Conservation (phyloP, 2,329 filamentous ascomycete genomes). For the Fusarium pseudocircinatum region DNA sequence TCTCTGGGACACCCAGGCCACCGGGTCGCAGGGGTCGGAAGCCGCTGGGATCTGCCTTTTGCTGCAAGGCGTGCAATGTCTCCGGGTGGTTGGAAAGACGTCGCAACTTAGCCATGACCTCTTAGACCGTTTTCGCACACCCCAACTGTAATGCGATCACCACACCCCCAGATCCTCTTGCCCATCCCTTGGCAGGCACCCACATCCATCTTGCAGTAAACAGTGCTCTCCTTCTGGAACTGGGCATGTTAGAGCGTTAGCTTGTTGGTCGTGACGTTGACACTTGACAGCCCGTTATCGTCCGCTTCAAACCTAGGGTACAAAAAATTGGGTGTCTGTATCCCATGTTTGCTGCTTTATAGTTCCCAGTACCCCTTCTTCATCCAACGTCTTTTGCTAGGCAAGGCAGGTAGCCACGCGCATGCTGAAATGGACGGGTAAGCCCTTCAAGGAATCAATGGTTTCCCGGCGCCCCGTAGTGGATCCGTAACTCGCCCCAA, state of each 20-base stretch:
- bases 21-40: conserved; percentile 34
- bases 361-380: conserved; percentile 5
- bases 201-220: conserved; percentile 15
- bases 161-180: conserved; percentile 15
- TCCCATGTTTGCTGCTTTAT: conserved; percentile 9
- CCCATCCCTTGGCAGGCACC: conserved; percentile 21
- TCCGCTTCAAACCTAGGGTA: not conserved
- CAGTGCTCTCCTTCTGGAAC: conserved; percentile 19
- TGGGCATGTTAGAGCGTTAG: conserved; percentile 19
- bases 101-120: conserved; percentile 8
- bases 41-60: conserved; percentile 32
- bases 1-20: conserved; percentile 33
- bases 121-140: conserved; percentile 21
- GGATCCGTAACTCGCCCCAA: conserved; percentile 28
- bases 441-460: conserved; percentile 13
- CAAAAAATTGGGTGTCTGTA: not conserved
- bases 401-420: conserved; percentile 9
- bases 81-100: conserved; percentile 34
- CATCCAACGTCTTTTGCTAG: conserved; percentile 11
- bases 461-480: conserved; percentile 23
- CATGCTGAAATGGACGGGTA: conserved; percentile 13
- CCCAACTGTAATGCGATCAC: not conserved
- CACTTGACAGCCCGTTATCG: conserved; percentile 24
- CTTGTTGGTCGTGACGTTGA: conserved; percentile 22
- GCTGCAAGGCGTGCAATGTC: conserved; percentile 29